Evolutionary conservation across 164 flowering plant species (phyloP).

Genomic region (Brasenia schreberi): DNA sequence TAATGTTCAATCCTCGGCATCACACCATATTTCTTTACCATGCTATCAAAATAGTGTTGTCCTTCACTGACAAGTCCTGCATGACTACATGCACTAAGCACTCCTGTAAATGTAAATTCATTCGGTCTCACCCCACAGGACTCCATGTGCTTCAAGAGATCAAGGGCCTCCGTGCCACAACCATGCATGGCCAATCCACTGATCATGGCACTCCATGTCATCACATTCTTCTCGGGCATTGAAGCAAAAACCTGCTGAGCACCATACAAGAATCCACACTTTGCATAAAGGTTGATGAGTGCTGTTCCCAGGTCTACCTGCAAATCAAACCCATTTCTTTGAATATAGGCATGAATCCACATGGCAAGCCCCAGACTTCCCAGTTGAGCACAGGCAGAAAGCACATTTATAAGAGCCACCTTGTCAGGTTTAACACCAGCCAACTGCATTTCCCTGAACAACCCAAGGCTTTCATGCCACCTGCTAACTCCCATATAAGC

Average conservation of each 20-base stretch:
- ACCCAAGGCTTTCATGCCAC: conserved; percentile 7
- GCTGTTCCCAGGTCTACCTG: conserved; percentile 13
- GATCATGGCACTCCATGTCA: conserved; percentile 17
- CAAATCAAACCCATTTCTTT: conserved; percentile 1
- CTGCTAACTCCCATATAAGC: conserved; percentile 6
- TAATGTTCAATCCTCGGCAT: conserved; percentile 13
- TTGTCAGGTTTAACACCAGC: conserved; percentile 12
- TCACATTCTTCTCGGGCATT: conserved; percentile 11
- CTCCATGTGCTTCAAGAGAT: conserved; percentile 10
- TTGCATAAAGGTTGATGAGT: conserved; percentile 15
- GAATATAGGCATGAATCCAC: conserved; percentile 11
- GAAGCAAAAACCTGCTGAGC: conserved; percentile 10
- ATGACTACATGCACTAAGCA: conserved; percentile 39
- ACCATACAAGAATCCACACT: conserved; percentile 12
- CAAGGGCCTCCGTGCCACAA: conserved; percentile 8
- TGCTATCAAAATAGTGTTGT: conserved; percentile 5
- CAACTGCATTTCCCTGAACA: conserved; percentile 9
- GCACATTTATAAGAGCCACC: conserved; percentile 9
- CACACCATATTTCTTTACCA: conserved; percentile 9
- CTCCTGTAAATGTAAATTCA: conserved; percentile 12
- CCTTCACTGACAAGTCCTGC: conserved; percentile 12
- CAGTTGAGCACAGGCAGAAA: conserved; percentile 15
- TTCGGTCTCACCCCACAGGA: conserved; percentile 9
- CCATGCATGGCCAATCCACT: conserved; percentile 15
- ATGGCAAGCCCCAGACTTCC: conserved; percentile 13